Conservation (phyloP, 2,329 filamentous ascomycete genomes). For the Aspergillus tubingensis region DNA sequence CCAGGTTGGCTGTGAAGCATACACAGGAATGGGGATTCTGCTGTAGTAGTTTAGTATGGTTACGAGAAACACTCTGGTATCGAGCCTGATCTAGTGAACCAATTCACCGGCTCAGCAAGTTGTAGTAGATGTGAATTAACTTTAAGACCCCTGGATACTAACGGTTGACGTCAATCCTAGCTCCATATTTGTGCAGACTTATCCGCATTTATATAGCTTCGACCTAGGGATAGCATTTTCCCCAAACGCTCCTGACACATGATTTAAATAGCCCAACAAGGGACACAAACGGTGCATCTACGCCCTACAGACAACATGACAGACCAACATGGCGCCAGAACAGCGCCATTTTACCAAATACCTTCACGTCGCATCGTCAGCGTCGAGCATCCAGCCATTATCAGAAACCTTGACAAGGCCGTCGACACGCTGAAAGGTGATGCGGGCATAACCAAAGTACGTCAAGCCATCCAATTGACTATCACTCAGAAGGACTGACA, state of each 20-base stretch:
- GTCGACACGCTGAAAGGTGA: slow-evolving; percentile 64
- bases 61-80: neutral
- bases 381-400: slow-evolving; percentile 68
- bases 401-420: slow-evolving; percentile 65
- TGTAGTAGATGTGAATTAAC: neutral
- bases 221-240: neutral
- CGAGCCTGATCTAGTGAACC: neutral
- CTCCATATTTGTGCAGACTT: slow-evolving; percentile 1
- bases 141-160: neutral
- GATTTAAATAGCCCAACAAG: neutral
- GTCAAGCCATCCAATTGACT: neutral
- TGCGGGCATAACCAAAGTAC: slow-evolving; percentile 55
- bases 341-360: slow-evolving; percentile 54
- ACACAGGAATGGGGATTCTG: neutral
- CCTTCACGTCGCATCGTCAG: slow-evolving; percentile 57
- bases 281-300: neutral
- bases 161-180: slow-evolving; percentile 4
- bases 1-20: neutral
- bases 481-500: slow-evolving; percentile 6
- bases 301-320: slow-evolving; percentile 22
- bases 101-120: neutral
- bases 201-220: slow-evolving; percentile 2
- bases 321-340: slow-evolving; percentile 25
- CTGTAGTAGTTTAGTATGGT: neutral
- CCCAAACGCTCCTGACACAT: neutral